A percentile compares a stretch with the other conserved stretches of the same genome.
These are phyloP conservation scores for Trichoderma polysporum DNA, from an alignment of 2,329 filamentous ascomycete genomes.

Conservation along the genomic window DNA sequence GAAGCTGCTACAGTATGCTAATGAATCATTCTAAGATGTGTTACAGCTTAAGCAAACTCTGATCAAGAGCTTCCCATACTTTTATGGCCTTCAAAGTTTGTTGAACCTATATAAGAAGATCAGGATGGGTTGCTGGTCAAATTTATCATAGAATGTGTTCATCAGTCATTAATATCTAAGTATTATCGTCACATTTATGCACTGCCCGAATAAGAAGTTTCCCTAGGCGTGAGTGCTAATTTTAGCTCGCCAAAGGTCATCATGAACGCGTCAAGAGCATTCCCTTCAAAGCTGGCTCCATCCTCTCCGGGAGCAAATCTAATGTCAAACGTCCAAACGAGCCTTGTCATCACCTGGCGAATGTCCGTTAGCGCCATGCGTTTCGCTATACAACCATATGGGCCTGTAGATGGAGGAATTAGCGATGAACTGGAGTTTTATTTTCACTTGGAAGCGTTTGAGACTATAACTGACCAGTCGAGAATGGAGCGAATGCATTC, in stretches of 20 bases:
- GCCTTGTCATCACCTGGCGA: neutral
- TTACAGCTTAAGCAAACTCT: too few species aligned
- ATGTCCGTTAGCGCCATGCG: neutral
- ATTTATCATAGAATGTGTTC: neutral
- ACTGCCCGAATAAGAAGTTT: neutral
- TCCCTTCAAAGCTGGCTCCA: neutral
- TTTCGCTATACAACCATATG: neutral
- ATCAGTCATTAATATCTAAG: neutral
- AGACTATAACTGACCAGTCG: neutral
- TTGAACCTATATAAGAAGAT: too few species aligned
- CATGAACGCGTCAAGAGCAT: neutral
- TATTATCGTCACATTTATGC: neutral
- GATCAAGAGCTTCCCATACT: too few species aligned
- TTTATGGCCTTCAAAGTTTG: too few species aligned
- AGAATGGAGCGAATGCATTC: constrained; percentile 34
- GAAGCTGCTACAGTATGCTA: too few species aligned
- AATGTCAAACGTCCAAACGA: neutral
- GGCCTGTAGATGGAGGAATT: neutral
- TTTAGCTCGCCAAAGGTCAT: neutral
- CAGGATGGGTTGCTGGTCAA: too few species aligned
- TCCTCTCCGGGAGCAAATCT: neutral
- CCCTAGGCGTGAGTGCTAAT: neutral
- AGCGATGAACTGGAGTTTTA: neutral
- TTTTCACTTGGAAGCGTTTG: neutral
- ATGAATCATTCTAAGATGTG: too few species aligned